A percentile compares a stretch with the other conserved stretches of the same genome.
Conservation (phyloP, 2,329 filamentous ascomycete species). For the Alternaria brassicicola region DNA sequence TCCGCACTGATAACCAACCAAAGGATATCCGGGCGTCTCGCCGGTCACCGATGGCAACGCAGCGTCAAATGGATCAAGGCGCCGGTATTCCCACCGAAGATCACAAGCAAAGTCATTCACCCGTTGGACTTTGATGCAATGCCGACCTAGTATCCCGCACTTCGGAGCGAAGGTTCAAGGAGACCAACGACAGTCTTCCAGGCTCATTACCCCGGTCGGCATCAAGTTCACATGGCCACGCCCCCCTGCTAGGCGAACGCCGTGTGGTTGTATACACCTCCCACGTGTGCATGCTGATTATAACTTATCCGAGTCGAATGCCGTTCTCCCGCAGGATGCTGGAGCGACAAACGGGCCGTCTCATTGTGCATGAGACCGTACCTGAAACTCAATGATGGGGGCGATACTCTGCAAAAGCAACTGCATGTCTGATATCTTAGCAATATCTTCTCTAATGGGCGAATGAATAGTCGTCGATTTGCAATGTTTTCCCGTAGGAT, state of each 20-base stretch:
- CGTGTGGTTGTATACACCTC: conserved; percentile 29
- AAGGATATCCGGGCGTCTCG: conserved; percentile 6
- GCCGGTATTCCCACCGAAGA: conserved; percentile 7
- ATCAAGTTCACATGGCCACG: conserved; percentile 41
- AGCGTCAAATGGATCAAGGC: conserved; percentile 7
- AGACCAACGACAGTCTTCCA: conserved; percentile 24
- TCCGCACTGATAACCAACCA: conserved; percentile 15
- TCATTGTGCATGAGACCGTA: conserved; percentile 11
- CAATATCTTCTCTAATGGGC: conserved; percentile 4
- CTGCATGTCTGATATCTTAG: background rate
- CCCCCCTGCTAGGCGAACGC: conserved; percentile 33
- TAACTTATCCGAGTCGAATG: conserved; percentile 29
- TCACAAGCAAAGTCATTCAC: conserved; percentile 11
- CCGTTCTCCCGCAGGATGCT: conserved; percentile 16
- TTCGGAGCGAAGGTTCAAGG: conserved; percentile 14
- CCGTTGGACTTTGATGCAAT: conserved; percentile 6
- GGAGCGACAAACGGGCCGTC: conserved; percentile 6
- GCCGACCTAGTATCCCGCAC: conserved; percentile 11
- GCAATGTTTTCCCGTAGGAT: conserved; percentile 21
- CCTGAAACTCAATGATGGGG: conserved; percentile 15
- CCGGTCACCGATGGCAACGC: conserved; percentile 17
- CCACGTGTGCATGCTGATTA: conserved; percentile 46
- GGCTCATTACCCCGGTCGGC: conserved; percentile 26
- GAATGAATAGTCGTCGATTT: conserved; percentile 9
- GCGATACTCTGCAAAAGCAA: conserved; percentile 2